Evolutionary conservation across 2,329 filamentous ascomycete species (phyloP), one percentile per base, ranked within the genome.

Genomic region (Teratosphaeria epicoccoides): DNA sequence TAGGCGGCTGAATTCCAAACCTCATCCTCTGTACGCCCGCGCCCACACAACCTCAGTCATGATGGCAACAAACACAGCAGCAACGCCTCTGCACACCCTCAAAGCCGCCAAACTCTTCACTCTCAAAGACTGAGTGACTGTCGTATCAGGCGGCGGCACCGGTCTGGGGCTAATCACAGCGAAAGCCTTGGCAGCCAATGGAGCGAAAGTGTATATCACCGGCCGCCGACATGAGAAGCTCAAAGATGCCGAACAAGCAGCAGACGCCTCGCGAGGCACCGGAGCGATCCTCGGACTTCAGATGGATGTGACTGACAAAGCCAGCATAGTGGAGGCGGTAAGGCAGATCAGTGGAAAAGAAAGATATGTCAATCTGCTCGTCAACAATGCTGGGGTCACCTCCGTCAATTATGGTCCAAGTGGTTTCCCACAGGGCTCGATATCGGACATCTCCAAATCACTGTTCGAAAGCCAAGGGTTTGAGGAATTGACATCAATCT

Each of bases 391-490:
- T 6, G 63, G 63, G 9, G 55, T 61, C 11, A 61, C 59, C 1
- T 54, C 51, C 24, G 57, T 61, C 11, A 64, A 64, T 46, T 65
- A 62, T 20, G 63, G 63, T 6, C 49, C 56, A 0, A 50, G 44
- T 4, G 61, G 62, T 1, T 49, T 52, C 23, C 62, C 62, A 0
- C 33, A 55, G 26, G 63, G 63, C 29, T 53, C 52, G 25, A 55
- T 59, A 76, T n/a, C 77, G 45, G 80, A 84, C 45, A 79, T 86
- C 76, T 74, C 80, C 3, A 73, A 72, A 1, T 66, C 70, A 3
- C 72, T 78, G 58, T 71, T 81, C 40, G 66, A 66, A 10, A 66
- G 67, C 23, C 56, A 60, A 28, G 61, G 49, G 24, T 69, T 72
- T 49, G 67, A 73, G 17, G 70, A 73, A 52, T 74, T 72, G 72